Evolutionary conservation across 1,284 basidiomycete species (phyloP).

Genomic region (Rhodotorula sp.): DNA sequence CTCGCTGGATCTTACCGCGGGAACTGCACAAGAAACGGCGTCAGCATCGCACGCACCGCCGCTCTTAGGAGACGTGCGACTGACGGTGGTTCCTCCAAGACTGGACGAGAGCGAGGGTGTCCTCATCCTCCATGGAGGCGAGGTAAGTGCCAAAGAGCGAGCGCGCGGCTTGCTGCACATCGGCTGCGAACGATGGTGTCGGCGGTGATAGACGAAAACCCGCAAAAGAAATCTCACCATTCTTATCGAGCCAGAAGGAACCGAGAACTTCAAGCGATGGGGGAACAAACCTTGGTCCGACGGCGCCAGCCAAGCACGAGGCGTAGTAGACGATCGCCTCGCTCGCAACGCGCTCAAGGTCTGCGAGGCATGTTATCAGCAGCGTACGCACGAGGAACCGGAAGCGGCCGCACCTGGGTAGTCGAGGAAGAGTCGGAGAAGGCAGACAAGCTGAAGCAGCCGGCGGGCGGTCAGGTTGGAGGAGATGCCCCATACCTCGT

Average conservation of each 20-base stretch:
- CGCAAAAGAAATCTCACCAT: conserved; percentile 54
- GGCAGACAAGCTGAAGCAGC: conserved; percentile 63
- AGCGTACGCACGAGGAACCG: conserved; percentile 15
- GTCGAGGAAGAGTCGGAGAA: conserved; percentile 67
- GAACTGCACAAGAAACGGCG: conserved; percentile 57
- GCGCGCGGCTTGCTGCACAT: conserved; percentile 70
- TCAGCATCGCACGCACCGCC: neutral
- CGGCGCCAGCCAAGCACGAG: conserved; percentile 60
- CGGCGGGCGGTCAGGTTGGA: conserved; percentile 64
- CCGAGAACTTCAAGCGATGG: conserved; percentile 72
- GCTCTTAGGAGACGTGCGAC: conserved; percentile 39
- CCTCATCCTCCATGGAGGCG: conserved; percentile 63
- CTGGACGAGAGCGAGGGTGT: conserved; percentile 62
- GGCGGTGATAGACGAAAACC: no score
- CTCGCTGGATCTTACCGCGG: conserved; percentile 60
- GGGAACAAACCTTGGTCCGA: conserved; percentile 61
- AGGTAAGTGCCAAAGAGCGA: conserved; percentile 72
- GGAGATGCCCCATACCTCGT: conserved; percentile 56
- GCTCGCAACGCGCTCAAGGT: conserved; percentile 62
- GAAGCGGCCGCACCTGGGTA: conserved; percentile 59
- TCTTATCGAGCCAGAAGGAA: conserved; percentile 68
- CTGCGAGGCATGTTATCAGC: conserved; percentile 49
- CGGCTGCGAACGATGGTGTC: conserved; percentile 51
- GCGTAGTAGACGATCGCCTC: conserved; percentile 75
- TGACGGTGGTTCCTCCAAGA: conserved; percentile 67